phyloP scores from a whole-genome alignment of 371 early-diverging fungal genomes.

The Choanephora cucurbitarum region DNA sequence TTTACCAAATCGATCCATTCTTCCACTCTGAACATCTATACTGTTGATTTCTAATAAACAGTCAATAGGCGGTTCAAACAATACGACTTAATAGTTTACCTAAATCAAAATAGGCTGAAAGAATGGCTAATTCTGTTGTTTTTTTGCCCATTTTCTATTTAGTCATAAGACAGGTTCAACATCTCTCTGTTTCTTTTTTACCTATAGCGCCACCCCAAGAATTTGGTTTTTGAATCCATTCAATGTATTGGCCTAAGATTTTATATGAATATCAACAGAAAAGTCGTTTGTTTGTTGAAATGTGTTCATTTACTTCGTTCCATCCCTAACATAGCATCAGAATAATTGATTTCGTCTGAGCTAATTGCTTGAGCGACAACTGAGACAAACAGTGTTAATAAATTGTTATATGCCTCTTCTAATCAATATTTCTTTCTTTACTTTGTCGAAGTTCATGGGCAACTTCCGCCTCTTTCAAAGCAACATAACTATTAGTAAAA shows the following conservation, averaged over 20 bases:
- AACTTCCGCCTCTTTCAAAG: too few relatives aligned
- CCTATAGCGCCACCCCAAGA: constrained; percentile 71
- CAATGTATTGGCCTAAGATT: constrained; percentile 41
- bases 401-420: too few relatives aligned
- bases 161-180: too few relatives aligned
- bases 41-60: constrained; percentile 63
- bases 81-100: too few relatives aligned
- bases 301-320: neutral
- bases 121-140: constrained; percentile 58
- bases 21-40: constrained; percentile 60
- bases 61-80: too few relatives aligned
- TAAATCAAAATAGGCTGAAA: constrained; percentile 53
- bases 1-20: constrained; percentile 61
- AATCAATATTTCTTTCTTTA: too few relatives aligned
- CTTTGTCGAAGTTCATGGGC: too few relatives aligned
- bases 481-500: too few relatives aligned
- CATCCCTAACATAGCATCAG: constrained; percentile 26
- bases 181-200: constrained; percentile 17
- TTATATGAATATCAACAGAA: too few relatives aligned
- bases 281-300: neutral
- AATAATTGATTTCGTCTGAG: constrained; percentile 16
- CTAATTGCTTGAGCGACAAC: neutral
- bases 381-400: too few relatives aligned
- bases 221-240: constrained; percentile 54
- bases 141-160: too few relatives aligned